These are phyloP conservation scores for Pyrus betulifolia DNA, from an alignment of 306 rosid species.

Conservation along the genomic window DNA sequence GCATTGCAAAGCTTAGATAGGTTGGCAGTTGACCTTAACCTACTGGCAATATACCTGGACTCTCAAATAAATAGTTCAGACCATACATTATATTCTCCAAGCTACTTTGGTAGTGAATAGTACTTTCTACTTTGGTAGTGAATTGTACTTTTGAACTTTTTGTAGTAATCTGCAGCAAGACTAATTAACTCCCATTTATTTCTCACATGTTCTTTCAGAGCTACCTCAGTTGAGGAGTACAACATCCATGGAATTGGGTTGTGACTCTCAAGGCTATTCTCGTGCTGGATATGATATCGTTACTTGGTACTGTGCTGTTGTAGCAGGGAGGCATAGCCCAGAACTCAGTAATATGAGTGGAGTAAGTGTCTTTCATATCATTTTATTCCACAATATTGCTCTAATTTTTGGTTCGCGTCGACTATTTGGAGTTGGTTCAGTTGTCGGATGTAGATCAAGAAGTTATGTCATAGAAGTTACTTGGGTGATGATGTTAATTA, in stretches of 20 bases:
- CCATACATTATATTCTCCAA: not conserved
- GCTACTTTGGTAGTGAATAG: not conserved
- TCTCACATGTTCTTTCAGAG: conserved; percentile 31
- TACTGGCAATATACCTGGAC: not conserved
- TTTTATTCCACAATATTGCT: conserved; percentile 4
- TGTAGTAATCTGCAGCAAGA: not conserved
- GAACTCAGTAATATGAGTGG: conserved; percentile 80
- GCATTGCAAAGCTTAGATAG: not conserved
- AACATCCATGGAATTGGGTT: conserved; percentile 84
- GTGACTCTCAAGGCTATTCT: conserved; percentile 83
- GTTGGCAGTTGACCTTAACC: not conserved
- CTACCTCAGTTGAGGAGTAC: conserved; percentile 71
- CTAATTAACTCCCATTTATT: not conserved
- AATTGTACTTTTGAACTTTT: not conserved
- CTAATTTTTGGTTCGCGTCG: not conserved
- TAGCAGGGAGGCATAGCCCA: conserved; percentile 70
- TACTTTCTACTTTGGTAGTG: not conserved
- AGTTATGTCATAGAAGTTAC: not conserved
- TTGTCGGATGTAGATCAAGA: not conserved
- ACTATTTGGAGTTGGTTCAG: not conserved
- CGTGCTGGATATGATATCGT: conserved; percentile 72
- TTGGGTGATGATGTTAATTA: not conserved
- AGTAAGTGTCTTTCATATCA: conserved; percentile 43
- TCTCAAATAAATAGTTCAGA: not conserved
- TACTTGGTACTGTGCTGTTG: conserved; percentile 86